Conservation (phyloP, 2,329 filamentous ascomycete species). For the Ascomycota sp. region DNA sequence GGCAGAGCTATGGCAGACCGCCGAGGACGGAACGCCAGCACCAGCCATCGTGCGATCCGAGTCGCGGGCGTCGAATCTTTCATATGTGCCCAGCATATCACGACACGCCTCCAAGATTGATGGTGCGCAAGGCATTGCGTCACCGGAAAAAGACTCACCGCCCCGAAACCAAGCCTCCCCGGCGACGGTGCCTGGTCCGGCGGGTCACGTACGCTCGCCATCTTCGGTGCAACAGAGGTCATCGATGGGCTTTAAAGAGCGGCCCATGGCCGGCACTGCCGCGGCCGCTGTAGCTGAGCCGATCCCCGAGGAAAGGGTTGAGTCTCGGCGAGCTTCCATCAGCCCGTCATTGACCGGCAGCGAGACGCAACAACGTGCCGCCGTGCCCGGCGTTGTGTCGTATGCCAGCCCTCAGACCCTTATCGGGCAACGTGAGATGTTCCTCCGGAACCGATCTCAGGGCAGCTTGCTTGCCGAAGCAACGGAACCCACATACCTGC, state of each 20-base stretch:
- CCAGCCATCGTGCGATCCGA: conserved; percentile 9
- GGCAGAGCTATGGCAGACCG: conserved; percentile 43
- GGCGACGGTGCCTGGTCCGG: conserved; percentile 3
- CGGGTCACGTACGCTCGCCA: background rate
- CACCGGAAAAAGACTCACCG: background rate
- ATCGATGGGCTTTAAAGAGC: conserved; percentile 11
- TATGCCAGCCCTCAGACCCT: conserved; percentile 33
- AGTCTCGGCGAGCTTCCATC: conserved; percentile 2
- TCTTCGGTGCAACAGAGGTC: conserved; percentile 6
- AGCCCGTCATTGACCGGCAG: conserved; percentile 5
- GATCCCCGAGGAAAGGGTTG: conserved; percentile 1
- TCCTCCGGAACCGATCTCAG: conserved; percentile 30
- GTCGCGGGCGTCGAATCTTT: conserved; percentile 9
- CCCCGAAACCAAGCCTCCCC: conserved; percentile 3
- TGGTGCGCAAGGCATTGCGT: background rate
- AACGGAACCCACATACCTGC: conserved; percentile 8
- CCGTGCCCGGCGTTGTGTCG: conserved; percentile 25
- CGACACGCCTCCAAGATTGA: conserved; percentile 2
- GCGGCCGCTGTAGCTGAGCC: conserved; percentile 4
- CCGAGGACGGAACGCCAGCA: conserved; percentile 24
- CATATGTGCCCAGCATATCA: conserved; percentile 2
- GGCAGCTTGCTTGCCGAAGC: conserved; percentile 14
- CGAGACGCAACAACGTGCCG: conserved; percentile 8
- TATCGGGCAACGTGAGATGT: conserved; percentile 32
- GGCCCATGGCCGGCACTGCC: conserved; percentile 14